Conservation (phyloP, 805 yeast species). For the Saccharomyces cerevisiae region DNA sequence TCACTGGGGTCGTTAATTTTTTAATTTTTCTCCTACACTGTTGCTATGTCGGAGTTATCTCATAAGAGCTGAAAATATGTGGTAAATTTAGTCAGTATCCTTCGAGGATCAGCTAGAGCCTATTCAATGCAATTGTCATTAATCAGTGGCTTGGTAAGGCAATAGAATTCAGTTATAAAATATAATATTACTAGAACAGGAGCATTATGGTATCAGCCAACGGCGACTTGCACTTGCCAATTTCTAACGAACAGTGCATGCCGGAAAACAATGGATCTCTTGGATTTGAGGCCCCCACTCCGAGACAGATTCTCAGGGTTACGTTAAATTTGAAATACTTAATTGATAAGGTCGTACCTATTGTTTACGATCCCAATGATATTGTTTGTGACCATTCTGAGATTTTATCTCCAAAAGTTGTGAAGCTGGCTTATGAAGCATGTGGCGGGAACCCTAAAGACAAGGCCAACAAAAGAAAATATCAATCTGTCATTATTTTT, state of each 20-base stretch:
- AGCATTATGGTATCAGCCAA: neutral
- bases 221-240: neutral
- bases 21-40: neutral
- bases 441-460: slow-evolving; percentile 67
- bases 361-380: slow-evolving; percentile 43
- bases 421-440: slow-evolving; percentile 56
- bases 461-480: slow-evolving; percentile 50
- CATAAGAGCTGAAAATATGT: neutral
- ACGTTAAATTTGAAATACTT: slow-evolving; percentile 65
- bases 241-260: neutral
- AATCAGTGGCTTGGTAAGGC: neutral
- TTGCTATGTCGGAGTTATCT: neutral
- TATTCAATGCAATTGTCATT: neutral
- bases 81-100: neutral
- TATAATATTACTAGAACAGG: neutral
- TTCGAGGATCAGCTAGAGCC: neutral
- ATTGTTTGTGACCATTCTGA: slow-evolving; percentile 51
- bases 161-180: neutral
- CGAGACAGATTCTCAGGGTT: slow-evolving; percentile 61
- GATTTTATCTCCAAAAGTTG: slow-evolving; percentile 48
- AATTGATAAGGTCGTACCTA: slow-evolving; percentile 65
- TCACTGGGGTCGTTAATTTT: slow-evolving; percentile 41
- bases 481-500: slow-evolving; percentile 61
- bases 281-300: slow-evolving; percentile 37
- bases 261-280: neutral